phyloP scores from a whole-genome alignment of 805 yeast species.

The Candida ficus region DNA sequence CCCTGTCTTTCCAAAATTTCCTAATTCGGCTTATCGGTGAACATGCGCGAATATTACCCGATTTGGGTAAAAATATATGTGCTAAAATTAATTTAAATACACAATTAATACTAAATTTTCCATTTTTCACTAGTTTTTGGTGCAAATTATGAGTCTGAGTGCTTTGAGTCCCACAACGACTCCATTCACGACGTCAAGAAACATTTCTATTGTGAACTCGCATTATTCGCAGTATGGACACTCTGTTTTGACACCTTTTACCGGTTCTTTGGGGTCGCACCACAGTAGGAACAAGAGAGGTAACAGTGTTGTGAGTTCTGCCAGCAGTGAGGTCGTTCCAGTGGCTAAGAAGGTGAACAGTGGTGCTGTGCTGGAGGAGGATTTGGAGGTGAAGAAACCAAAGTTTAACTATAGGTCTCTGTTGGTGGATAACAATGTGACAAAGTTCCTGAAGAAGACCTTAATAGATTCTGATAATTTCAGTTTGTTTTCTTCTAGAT shows the following conservation, averaged over 20 bases:
- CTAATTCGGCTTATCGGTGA: too few relatives aligned
- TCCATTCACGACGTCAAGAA: constrained; percentile 8
- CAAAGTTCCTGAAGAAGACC: constrained; percentile 23
- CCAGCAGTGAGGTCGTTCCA: neutral
- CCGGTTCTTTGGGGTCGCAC: neutral
- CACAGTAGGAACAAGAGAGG: constrained; percentile 1
- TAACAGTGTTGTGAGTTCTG: constrained; percentile 1
- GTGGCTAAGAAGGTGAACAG: neutral
- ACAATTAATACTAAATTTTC: too few relatives aligned
- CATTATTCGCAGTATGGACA: constrained; percentile 35
- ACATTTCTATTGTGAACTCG: constrained; percentile 30
- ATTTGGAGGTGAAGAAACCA: constrained; percentile 6
- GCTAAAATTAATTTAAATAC: neutral
- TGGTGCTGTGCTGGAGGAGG: neutral
- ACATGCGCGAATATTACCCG: neutral
- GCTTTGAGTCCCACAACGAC: neutral
- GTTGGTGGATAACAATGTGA: constrained; percentile 18
- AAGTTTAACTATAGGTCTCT: constrained; percentile 20
- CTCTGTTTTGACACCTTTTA: constrained; percentile 21
- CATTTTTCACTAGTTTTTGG: neutral
- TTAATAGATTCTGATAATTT: constrained; percentile 27
- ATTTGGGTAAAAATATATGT: neutral
- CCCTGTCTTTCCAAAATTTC: too few relatives aligned
- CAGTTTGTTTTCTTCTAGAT: constrained; percentile 25
- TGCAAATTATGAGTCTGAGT: neutral